Evolutionary conservation across 345 rosid species (phyloP), one percentile per base, ranked within the genome.

Genomic region (Jatropha curcas): DNA sequence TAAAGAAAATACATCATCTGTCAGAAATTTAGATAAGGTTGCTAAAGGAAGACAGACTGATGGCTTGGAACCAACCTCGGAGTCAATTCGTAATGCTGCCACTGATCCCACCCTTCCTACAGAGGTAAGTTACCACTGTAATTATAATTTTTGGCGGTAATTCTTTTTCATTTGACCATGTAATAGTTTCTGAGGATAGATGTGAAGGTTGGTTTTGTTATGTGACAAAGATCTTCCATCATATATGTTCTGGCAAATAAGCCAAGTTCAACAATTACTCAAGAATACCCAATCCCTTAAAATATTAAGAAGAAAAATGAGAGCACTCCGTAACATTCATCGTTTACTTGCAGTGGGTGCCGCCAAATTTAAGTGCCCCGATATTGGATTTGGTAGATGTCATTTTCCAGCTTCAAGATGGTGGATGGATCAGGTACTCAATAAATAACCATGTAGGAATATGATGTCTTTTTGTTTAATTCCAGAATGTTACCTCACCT

Each of bases 391-490:
- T 96, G 80, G 89, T 96, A 28, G 98, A 90, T 81, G 96, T 89
- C 76, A 85, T 96, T 75, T 90, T 96, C 84, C 98, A 91, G 87
- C 91, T 93, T 68, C 97, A 90, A 71, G 99, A 93, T 82, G 96
- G 97, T 76, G 98, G 99, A 67, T 96, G 99, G 99, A 93, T 96
- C 83, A 93, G 99, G 99, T 96, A 80, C 33, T 71, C 25, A 5
- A 22, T 62, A 28, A 39, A 27, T 37, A 35, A 22, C 60, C 34
- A 31, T 61, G 69, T 62, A 20, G 60, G 67, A 33, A 41, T 27
- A 4, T 63, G 55, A 41, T 20, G 3, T 43, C 74, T 70, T 35
- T 55, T 41, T 20, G 22, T 13, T 12, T 48, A 45, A 16, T 45
- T 58, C 17, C 34, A 31, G 60, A 20, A 7, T 37, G 5, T 72